A percentile compares a stretch with the other conserved stretches of the same genome.
Evolutionary conservation across 2,329 filamentous ascomycete genomes (phyloP).

Genomic region (Geosmithia flava): DNA sequence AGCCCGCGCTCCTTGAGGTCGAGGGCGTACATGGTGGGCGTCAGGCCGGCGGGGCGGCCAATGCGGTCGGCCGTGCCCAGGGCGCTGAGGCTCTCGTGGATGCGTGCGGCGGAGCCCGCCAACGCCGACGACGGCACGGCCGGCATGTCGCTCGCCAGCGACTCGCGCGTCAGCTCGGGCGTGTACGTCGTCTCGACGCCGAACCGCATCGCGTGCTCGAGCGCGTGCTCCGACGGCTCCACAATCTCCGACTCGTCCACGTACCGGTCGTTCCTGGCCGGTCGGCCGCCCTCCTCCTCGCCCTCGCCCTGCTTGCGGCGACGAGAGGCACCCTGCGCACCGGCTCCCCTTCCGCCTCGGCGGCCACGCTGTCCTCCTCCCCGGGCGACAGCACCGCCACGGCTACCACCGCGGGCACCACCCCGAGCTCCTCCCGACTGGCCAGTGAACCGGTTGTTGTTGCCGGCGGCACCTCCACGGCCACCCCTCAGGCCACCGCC

Average conservation of each 20-base stretch:
- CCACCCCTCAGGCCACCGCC: conserved; percentile 5
- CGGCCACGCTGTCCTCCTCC: conserved; percentile 6
- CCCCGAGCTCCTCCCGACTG: conserved; percentile 1
- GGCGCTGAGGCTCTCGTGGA: conserved; percentile 21
- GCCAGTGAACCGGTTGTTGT: neutral
- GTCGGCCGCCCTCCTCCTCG: conserved; percentile 11
- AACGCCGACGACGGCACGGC: conserved; percentile 12
- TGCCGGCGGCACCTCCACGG: conserved; percentile 1
- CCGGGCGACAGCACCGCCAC: conserved; percentile 3
- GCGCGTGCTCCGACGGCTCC: conserved; percentile 19
- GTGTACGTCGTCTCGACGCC: conserved; percentile 15
- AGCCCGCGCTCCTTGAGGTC: conserved; percentile 14
- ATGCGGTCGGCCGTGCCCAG: conserved; percentile 21
- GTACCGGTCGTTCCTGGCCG: conserved; percentile 2
- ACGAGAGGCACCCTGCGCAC: neutral
- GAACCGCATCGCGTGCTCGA: conserved; percentile 21
- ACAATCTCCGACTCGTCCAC: conserved; percentile 11
- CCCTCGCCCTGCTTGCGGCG: conserved; percentile 6
- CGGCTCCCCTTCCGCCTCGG: conserved; percentile 6
- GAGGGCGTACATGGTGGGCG: conserved; percentile 16
- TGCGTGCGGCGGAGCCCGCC: conserved; percentile 17
- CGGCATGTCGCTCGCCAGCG: conserved; percentile 17
- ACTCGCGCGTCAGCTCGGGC: conserved; percentile 19
- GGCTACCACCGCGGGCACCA: conserved; percentile 10
- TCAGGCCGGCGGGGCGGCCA: conserved; percentile 15